Conservation (phyloP, 345 rosid species). For the Lepidium sativum region DNA sequence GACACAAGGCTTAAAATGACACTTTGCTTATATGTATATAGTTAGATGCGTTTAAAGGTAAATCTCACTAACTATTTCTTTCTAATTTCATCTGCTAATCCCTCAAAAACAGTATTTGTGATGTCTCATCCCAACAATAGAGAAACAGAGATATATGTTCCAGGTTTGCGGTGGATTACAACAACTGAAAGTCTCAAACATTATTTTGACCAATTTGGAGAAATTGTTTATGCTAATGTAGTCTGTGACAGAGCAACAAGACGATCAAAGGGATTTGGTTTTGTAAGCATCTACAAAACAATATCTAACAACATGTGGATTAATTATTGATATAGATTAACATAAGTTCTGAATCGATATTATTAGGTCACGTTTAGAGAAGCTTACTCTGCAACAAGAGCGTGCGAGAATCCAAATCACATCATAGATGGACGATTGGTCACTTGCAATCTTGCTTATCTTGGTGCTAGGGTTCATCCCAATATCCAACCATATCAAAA, state of each 20-base stretch:
- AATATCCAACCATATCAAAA: neutral
- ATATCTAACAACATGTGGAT: neutral
- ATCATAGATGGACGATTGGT: slow-evolving; percentile 49
- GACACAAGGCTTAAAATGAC: too few relatives aligned
- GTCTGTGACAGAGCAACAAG: slow-evolving; percentile 24
- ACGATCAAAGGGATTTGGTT: slow-evolving; percentile 36
- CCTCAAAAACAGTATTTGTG: too few relatives aligned
- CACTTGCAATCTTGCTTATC: slow-evolving; percentile 49
- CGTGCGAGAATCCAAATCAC: slow-evolving; percentile 50
- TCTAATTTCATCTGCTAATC: too few relatives aligned
- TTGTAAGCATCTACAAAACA: slow-evolving; percentile 16
- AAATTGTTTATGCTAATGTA: slow-evolving; percentile 34
- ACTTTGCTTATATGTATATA: too few relatives aligned
- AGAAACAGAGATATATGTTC: slow-evolving; percentile 36
- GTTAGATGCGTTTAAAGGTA: too few relatives aligned
- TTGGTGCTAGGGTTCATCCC: slow-evolving; percentile 6
- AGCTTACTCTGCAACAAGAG: slow-evolving; percentile 46
- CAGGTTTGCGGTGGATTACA: slow-evolving; percentile 44
- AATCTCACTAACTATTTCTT: too few relatives aligned
- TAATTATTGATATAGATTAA: neutral
- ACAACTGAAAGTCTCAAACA: slow-evolving; percentile 19
- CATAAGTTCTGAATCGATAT: neutral
- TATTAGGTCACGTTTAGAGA: slow-evolving; percentile 53
- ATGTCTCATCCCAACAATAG: slow-evolving; percentile 30
- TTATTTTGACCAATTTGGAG: slow-evolving; percentile 36